Evolutionary conservation across 2,329 filamentous ascomycete genomes (phyloP), one percentile per base, ranked within the genome.

Genomic region (Neophaeococcomyces aloes): DNA sequence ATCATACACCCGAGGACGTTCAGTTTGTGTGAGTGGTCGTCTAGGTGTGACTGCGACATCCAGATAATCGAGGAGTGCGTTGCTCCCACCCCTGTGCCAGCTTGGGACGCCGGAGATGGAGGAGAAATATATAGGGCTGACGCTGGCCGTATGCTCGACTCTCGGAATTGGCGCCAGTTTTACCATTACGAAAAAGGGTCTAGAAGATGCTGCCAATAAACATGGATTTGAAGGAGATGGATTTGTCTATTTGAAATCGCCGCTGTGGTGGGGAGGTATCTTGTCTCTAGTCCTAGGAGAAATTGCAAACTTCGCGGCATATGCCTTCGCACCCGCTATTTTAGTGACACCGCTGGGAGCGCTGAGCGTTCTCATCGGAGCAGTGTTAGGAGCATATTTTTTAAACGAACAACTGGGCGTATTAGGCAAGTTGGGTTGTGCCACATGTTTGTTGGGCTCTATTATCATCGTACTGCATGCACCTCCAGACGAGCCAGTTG

Each of bases 321-420:
- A 98, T 62, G 91, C 91, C 6, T 98, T 96, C 66, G 91, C 91
- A 53, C 91, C 91, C 31, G 93, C 91, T n/a, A 98, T 98, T 65
- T 75, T 98, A 42, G 91, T 98, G 31, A 98, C 91, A 4, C 91
- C 91, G 19, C 71, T 98, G 18, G 91, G 91, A 49, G 91, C 91
- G 44, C 74, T 98, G 50, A 91, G 86, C 60, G 93, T 98, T 46
- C 71, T 98, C 53, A 95, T 98, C 58, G 91, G 87, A 52, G 88
- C 91, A 15, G 87, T 98, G 23, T 68, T 98, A 46, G 89, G 91
- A 39, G 88, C 91, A 51, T 96, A 98, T 64, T 94, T 96, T 61
- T 70, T 98, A 50, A 76, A 86, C 44, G 91, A 98, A 65, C 79
- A 86, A 62, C 69, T 98, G 46, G 91, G 91, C n/a, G 81, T 79